Evolutionary conservation across 805 yeast genomes (phyloP).

Genomic region (Yarrowia deformans): DNA sequence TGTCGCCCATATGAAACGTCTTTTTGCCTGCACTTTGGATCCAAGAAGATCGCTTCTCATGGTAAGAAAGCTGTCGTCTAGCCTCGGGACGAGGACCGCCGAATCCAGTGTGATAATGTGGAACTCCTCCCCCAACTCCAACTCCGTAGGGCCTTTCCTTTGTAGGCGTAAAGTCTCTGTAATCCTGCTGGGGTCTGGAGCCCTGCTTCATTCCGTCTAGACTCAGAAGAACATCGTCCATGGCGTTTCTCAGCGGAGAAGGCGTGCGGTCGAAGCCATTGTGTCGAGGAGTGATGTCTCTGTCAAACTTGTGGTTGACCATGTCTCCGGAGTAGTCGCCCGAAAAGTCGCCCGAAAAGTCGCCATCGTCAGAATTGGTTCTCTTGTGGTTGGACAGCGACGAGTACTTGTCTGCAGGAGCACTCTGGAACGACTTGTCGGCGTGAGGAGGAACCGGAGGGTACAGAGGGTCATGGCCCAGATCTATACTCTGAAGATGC

Average conservation of each 20-base stretch:
- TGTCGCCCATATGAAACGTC: constrained; percentile 33
- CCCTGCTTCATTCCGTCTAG: constrained; percentile 46
- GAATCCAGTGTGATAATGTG: no score
- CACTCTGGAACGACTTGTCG: neutral
- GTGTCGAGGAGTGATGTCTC: constrained; percentile 38
- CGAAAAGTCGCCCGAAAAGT: constrained; percentile 11
- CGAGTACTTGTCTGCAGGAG: neutral
- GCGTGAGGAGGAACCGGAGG: constrained; percentile 36
- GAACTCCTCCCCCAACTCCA: no score
- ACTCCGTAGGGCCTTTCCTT: constrained; percentile 17
- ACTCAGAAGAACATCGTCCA: constrained; percentile 49
- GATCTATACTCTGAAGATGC: constrained; percentile 25
- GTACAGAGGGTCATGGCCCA: constrained; percentile 17
- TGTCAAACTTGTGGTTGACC: constrained; percentile 3
- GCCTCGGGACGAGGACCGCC: no score
- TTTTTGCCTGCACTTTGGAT: constrained; percentile 40
- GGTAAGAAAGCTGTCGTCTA: constrained; percentile 38
- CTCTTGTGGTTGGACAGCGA: constrained; percentile 9
- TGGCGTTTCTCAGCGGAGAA: constrained; percentile 49
- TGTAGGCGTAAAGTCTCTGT: constrained; percentile 22
- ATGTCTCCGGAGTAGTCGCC: constrained; percentile 22
- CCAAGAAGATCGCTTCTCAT: constrained; percentile 26
- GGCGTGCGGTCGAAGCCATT: constrained; percentile 45
- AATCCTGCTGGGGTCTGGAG: neutral
- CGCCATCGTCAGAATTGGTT: constrained; percentile 25